A percentile compares a stretch with the other conserved stretches of the same genome.
Evolutionary conservation across 2,329 filamentous ascomycete genomes (phyloP).

Genomic region (Fusarium kyushuense): DNA sequence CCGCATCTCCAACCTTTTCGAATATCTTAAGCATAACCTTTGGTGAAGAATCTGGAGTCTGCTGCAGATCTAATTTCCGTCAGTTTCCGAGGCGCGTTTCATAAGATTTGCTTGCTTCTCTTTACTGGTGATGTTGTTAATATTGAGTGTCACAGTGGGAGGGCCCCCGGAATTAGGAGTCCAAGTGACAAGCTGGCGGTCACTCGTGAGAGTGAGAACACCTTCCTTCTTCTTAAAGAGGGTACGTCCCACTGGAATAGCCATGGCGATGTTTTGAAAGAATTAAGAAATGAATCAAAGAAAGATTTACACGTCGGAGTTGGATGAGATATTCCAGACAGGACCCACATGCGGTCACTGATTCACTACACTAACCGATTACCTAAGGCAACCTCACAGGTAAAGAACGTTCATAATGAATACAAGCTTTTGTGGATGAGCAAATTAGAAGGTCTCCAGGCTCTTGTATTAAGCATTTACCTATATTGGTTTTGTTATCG

Average conservation of each 20-base stretch:
- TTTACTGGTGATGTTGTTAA: constrained; percentile 86
- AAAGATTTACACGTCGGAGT: background rate
- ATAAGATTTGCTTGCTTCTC: background rate
- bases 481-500: too few species aligned
- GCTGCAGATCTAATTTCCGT: constrained; percentile 79
- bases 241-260: constrained; percentile 72
- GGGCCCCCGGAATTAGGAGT: constrained; percentile 75
- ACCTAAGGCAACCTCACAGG: constrained; percentile 3
- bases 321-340: constrained; percentile 4
- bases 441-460: too few species aligned
- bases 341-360: constrained; percentile 23
- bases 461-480: too few species aligned
- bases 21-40: constrained; percentile 97
- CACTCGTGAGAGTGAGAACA: constrained; percentile 77
- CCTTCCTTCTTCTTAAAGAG: constrained; percentile 98
- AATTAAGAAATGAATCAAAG: background rate
- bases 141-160: constrained; percentile 74
- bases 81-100: background rate
- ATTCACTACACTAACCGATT: constrained; percentile 21
- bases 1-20: constrained; percentile 71
- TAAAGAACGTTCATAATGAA: too few species aligned
- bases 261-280: constrained; percentile 57
- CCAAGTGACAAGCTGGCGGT: constrained; percentile 84
- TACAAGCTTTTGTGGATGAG: too few species aligned
- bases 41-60: constrained; percentile 86